Evolutionary conservation across 2,329 filamentous ascomycete genomes (phyloP).

Genomic region (Paraphaeosphaeria minitans): DNA sequence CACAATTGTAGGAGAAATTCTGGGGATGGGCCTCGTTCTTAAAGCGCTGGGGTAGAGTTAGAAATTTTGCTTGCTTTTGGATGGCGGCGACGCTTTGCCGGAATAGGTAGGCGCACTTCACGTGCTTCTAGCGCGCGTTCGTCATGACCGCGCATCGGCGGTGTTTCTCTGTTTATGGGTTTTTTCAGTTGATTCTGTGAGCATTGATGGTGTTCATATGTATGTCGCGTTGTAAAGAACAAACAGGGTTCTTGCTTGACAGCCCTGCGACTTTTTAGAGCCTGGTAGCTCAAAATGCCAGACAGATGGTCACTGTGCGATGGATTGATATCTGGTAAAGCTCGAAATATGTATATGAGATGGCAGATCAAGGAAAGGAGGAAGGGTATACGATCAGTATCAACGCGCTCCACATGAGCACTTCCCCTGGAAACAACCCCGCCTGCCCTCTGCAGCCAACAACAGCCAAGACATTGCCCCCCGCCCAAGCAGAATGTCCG

Average conservation of each 20-base stretch:
- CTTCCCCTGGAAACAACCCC: background rate
- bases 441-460: background rate
- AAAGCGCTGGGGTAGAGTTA: constrained; percentile 2
- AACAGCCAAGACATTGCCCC: constrained; percentile 2
- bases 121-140: constrained; percentile 10
- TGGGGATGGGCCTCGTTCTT: constrained; percentile 2
- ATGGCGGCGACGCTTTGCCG: constrained; percentile 21
- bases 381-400: constrained; percentile 12
- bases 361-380: constrained; percentile 1
- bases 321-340: background rate
- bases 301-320: background rate
- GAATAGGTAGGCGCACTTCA: constrained; percentile 12
- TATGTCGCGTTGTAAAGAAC: too few relatives aligned
- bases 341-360: background rate
- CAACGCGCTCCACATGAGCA: background rate
- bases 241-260: too few relatives aligned
- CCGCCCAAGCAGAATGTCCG: constrained; percentile 9
- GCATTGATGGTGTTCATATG: too few relatives aligned
- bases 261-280: background rate
- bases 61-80: constrained; percentile 27
- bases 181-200: too few relatives aligned
- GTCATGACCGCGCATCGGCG: background rate
- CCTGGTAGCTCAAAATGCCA: background rate
- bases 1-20: too few relatives aligned
- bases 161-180: too few relatives aligned